Evolutionary conservation across 2,329 filamentous ascomycete species (phyloP), one percentile per base, ranked within the genome.

Genomic region (Alternaria rosae): DNA sequence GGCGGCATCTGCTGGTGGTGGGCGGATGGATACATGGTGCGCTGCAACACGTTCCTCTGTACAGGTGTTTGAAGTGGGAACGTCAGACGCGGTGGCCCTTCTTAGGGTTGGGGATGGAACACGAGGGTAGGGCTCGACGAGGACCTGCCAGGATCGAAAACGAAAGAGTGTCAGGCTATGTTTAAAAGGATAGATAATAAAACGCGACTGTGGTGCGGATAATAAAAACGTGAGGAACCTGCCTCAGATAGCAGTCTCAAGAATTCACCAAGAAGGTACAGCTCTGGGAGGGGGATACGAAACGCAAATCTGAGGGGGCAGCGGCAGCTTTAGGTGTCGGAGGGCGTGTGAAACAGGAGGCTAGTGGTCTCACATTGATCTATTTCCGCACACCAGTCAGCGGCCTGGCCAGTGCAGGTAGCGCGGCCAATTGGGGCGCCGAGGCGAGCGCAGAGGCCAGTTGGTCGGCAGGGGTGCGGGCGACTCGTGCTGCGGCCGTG

Each of bases 1-100:
- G 92, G 91, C 74, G 92, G 91, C 92, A 97, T 97, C 72, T 90
- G 86, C 77, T 91, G 88, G 84, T 85, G 77, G 70, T 93, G 91
- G 64, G 78, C 69, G 72, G 70, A 79, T 67, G 82, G 79, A 78
- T 84, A 85, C 82, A 85, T 85, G 78, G 60, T 79, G 73, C 70
- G 65, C 73, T 76, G 76, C 76, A 77, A 76, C 72, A 76, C 72
- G 73, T 64, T 72, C 67, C 69, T 73, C 64, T 74, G 44, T 70
- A 66, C 59, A 64, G 64, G 68, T 65, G 70, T 70, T 74, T 77
- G 64, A 68, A 68, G 67, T 45, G 55, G 54, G 60, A 56, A 69
- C 65, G 68, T 76, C 71, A 70, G 73, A 76, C 70, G 72, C 73
- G 64, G 65, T 57, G 65, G 59, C 57, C 65, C 54, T 62, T 52